phyloP scores from a whole-genome alignment of 495 filamentous ascomycete genomes.

The Aspergillus campestris region DNA sequence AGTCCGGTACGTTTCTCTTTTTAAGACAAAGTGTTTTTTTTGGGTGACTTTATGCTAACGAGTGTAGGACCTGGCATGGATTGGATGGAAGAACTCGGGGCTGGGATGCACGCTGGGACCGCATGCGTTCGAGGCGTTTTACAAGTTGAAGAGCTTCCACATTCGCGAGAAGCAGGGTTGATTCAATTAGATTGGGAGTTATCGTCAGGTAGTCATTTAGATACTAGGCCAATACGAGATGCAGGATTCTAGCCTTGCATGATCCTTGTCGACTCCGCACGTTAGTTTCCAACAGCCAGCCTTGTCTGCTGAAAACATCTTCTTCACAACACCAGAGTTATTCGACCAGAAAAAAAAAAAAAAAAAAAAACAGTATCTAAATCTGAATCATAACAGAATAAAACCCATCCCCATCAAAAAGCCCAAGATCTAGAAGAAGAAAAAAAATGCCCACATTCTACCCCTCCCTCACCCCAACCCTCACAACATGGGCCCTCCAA shows the following conservation, averaged over 20 bases:
- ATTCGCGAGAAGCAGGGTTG: constrained; percentile 53
- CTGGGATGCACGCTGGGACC: constrained; percentile 82
- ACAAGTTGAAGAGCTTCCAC: constrained; percentile 93
- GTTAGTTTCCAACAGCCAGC: too few species aligned
- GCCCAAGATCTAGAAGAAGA: too few species aligned
- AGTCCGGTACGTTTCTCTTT: constrained; percentile 61
- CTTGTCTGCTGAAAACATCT: too few species aligned
- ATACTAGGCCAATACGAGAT: too few species aligned
- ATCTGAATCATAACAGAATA: too few species aligned
- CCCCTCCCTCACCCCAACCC: constrained; percentile 46
- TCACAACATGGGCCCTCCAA: constrained; percentile 48
- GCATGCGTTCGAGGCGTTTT: constrained; percentile 90
- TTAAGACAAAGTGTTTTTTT: not conserved
- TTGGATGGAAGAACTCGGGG: constrained; percentile 94
- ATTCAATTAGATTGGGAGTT: not conserved
- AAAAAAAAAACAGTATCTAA: too few species aligned
- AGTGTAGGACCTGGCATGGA: constrained; percentile 87
- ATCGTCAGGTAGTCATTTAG: too few species aligned
- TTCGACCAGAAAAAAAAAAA: too few species aligned
- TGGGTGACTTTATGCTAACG: constrained; percentile 9
- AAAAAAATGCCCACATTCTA: constrained; percentile 53
- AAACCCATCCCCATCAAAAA: too few species aligned
- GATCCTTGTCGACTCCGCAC: too few species aligned
- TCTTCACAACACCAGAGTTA: too few species aligned
- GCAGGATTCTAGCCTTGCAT: too few species aligned